Evolutionary conservation across 2,329 filamentous ascomycete genomes (phyloP), one percentile per base, ranked within the genome.

Genomic region (Pseudomassariella vexata): DNA sequence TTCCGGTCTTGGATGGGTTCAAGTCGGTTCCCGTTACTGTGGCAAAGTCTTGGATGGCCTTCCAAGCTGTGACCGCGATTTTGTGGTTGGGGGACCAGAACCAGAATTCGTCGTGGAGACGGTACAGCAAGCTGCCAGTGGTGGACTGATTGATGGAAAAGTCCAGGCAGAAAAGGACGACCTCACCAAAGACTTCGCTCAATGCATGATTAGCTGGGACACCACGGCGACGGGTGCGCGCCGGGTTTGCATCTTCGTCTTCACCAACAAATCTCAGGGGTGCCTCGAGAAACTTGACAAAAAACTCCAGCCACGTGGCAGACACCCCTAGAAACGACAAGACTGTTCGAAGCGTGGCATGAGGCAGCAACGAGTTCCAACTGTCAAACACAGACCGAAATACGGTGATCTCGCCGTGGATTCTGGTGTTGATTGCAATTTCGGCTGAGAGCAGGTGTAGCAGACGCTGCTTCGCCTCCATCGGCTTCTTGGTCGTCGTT

Each of bases 91-190:
- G 67, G 42, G 63, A 45, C 76, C 77, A 82, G 48, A 82, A 76
- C 78, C 77, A 83, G 31, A 82, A 63, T 41, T 82, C 76, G 40
- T 82, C 79, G 31, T 80, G 69, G 22, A 81, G 60, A 9, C 79
- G 71, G 49, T 78, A 78, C 9, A 82, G 52, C n/a, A 65, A 59
- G 2, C 59, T 56, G 0, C 76, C 76, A 5, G 54, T 45, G 0
- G 77, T 76, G 2, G 59, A 55, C 37, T 73, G 67, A 35, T 81
- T 82, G 34, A 83, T 66, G 0, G 76, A 65, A 45, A 76, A 77
- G 46, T 83, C 79, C 42, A 83, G 68, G 37, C 73, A 77, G 45
- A 83, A 83, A 0, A 84, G 55, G 1, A 79, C 57, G 0, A 63
- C 55, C 47, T 84, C 80, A 0, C 75, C 71, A 33, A 82, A 69